Percentiles rank a stretch among this genome's conserved stretches.
Evolutionary conservation across 176 grass and related monocot species (phyloP).

Genomic region (barley (Hordeum vulgare)): DNA sequence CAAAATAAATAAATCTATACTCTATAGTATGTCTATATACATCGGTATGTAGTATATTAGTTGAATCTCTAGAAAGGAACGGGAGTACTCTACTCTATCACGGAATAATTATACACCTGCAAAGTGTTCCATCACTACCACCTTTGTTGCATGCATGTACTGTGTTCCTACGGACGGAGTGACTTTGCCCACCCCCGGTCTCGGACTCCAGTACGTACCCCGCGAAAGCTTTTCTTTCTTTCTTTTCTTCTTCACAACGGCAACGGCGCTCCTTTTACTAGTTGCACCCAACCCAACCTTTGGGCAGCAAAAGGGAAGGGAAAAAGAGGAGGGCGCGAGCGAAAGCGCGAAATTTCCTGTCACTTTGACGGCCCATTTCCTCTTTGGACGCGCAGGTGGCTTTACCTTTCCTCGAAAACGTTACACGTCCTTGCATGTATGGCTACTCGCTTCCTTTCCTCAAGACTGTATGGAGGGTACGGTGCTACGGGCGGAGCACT

Average conservation of each 20-base stretch:
- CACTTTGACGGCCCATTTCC: conserved; percentile 20
- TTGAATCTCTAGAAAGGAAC: too few relatives aligned
- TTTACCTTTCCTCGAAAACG: conserved; percentile 9
- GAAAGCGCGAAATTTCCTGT: conserved; percentile 33
- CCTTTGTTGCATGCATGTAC: too few relatives aligned
- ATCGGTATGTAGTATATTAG: too few relatives aligned
- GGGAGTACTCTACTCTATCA: too few relatives aligned
- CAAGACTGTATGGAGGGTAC: too few relatives aligned
- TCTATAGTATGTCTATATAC: too few relatives aligned
- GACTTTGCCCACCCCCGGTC: conserved; percentile 11
- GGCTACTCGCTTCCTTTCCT: not conserved
- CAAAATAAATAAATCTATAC: too few relatives aligned
- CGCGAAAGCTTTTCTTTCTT: not conserved
- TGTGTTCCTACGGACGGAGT: not conserved
- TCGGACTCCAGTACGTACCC: not conserved
- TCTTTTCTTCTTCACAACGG: not conserved
- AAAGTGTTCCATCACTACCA: too few relatives aligned
- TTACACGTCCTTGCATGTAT: not conserved
- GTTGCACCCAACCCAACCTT: conserved; percentile 15
- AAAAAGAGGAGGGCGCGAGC: not conserved
- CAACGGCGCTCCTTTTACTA: not conserved
- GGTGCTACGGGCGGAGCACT: too few relatives aligned
- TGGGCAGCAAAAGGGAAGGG: not conserved
- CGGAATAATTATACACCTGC: too few relatives aligned
- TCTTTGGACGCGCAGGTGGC: conserved; percentile 13